Conservation (phyloP, 2,329 filamentous ascomycete genomes). For the Trichothecium sympodiale region DNA sequence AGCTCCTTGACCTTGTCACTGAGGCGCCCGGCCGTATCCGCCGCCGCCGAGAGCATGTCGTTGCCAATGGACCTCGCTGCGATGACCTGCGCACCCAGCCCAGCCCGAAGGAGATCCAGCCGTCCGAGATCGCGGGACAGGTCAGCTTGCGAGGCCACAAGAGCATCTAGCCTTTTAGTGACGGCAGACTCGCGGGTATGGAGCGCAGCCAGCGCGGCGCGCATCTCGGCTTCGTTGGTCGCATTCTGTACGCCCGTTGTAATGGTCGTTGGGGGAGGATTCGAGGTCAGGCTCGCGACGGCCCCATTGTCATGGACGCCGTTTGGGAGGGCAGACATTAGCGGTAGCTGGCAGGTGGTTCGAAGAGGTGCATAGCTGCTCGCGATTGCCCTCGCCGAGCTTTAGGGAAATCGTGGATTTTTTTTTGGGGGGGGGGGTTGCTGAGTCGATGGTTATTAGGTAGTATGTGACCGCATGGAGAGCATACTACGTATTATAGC, state of each 20-base stretch:
- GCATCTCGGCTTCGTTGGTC: slow-evolving; percentile 67
- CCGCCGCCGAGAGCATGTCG: slow-evolving; percentile 80
- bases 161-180: slow-evolving; percentile 60
- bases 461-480: too few species aligned
- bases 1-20: slow-evolving; percentile 78
- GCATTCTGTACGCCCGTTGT: slow-evolving; percentile 50
- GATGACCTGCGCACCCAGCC: slow-evolving; percentile 77
- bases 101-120: slow-evolving; percentile 79
- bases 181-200: slow-evolving; percentile 66
- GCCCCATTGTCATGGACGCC: slow-evolving; percentile 23
- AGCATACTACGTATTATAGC: too few species aligned
- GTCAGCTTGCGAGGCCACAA: slow-evolving; percentile 75
- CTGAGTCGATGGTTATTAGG: neutral
- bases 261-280: slow-evolving; percentile 5
- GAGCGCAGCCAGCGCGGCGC: slow-evolving; percentile 62
- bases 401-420: neutral
- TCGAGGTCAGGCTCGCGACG: slow-evolving; percentile 13
- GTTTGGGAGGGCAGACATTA: slow-evolving; percentile 38
- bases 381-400: too few species aligned
- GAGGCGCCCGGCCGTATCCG: slow-evolving; percentile 74
- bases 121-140: slow-evolving; percentile 78
- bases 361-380: slow-evolving; percentile 31
- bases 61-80: slow-evolving; percentile 75
- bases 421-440: slow-evolving; percentile 1
- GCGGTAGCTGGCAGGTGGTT: slow-evolving; percentile 20